Evolutionary conservation across 768 basidiomycete genomes (phyloP).

Genomic region (Rhodotorula taiwanensis): DNA sequence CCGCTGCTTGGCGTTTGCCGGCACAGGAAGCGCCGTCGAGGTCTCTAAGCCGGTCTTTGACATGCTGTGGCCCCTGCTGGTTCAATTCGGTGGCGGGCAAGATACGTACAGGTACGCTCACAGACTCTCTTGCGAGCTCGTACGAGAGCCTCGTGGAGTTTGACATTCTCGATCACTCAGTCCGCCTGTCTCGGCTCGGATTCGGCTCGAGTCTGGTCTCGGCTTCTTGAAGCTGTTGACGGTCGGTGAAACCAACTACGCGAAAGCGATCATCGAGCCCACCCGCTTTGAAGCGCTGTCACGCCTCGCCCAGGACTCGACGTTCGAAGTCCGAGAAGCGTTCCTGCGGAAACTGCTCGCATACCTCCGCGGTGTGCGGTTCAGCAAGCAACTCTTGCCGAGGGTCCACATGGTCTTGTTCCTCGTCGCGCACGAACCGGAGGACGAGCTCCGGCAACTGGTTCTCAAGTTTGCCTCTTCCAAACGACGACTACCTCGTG

Average conservation of each 20-base stretch:
- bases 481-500: not conserved
- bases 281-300: slow-evolving; percentile 62
- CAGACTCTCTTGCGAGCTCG: no score
- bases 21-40: slow-evolving; percentile 54
- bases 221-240: slow-evolving; percentile 71
- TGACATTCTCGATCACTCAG: slow-evolving; percentile 48
- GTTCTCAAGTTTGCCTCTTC: slow-evolving; percentile 6
- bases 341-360: slow-evolving; percentile 70
- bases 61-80: slow-evolving; percentile 65
- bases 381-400: slow-evolving; percentile 49
- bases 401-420: slow-evolving; percentile 79
- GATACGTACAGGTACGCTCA: slow-evolving; percentile 49
- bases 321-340: slow-evolving; percentile 70
- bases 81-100: slow-evolving; percentile 44
- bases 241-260: slow-evolving; percentile 52
- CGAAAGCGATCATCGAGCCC: slow-evolving; percentile 51
- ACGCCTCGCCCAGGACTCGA: slow-evolving; percentile 67
- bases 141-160: slow-evolving; percentile 2
- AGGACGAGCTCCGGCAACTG: slow-evolving; percentile 52
- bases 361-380: slow-evolving; percentile 58
- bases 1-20: slow-evolving; percentile 64
- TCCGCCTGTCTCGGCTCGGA: slow-evolving; percentile 56
- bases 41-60: slow-evolving; percentile 69
- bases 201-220: slow-evolving; percentile 74
- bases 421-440: slow-evolving; percentile 84